Base-by-base conservation (phyloP, 805 yeast species). In the Pichia ethanolica region DNA sequence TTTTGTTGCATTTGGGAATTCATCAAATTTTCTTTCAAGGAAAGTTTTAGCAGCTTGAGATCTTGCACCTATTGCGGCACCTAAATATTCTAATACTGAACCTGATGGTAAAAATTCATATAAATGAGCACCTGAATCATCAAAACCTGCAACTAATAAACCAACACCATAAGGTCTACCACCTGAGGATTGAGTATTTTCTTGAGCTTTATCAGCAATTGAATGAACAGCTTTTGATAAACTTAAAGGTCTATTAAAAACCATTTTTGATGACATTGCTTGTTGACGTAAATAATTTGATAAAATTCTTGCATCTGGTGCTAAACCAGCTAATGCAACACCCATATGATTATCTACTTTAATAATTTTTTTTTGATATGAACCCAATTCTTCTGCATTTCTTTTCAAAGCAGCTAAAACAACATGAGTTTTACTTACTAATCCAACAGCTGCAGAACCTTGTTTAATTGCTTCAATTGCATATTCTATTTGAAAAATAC, bases 111-210 rank as follows among this genome's bases (percentile, higher is more conserved):
- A 91, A 70, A 93, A 93, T 72, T 93, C 99, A 67, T 81, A 83
- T 54, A 93, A 71, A 68, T 93, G 99, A 8, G 98, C 86, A 12
- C 99, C 99, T 33, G 89, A 78, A 64, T 87, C 96, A 65, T 93
- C 99, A 66, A 80, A 78, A 20, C 99, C 99, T 13, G 87, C 83
- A 44, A 93, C 79, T 51, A 93, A 72, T 55, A 93, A 74, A 4
- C 99, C 99, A 26, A 93, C 99, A 56, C 99, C 99, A 64, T 93
- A 93, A 9, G 99, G 99, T 68, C 99, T 83, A 10, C 91, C 85
- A 7, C 98, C 98, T 61, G 93, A 89, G 52, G 87, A 82, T 71
- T 93, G 98, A 39, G 99, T 93, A 70, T 93, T 91, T 58, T 81
- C 83, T 70, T 93, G 99, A 0, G 99, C 99, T 72, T 93, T 93